Conservation (phyloP, 2,329 filamentous ascomycete species). For the Scedosporium minutisporum region DNA sequence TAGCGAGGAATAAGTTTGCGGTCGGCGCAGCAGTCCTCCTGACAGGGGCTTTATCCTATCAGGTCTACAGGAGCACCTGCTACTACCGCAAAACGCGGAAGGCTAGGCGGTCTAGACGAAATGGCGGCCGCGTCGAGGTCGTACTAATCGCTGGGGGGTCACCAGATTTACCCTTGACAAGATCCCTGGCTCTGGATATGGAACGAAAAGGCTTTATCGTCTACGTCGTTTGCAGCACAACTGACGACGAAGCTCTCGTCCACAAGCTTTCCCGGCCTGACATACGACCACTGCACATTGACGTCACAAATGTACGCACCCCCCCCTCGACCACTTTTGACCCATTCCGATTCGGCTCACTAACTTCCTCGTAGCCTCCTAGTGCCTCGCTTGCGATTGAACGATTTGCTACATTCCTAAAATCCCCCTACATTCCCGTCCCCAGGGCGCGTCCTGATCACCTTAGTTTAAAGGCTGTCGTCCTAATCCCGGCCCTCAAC, state of each 20-base stretch:
- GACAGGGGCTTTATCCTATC: slow-evolving; percentile 54
- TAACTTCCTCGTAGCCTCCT: slow-evolving; percentile 42
- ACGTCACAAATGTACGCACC: slow-evolving; percentile 64
- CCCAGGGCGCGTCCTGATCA: slow-evolving; percentile 67
- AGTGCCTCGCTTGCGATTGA: slow-evolving; percentile 60
- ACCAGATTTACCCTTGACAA: slow-evolving; percentile 72
- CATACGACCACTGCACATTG: slow-evolving; percentile 71
- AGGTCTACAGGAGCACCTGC: slow-evolving; percentile 38
- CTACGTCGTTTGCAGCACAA: slow-evolving; percentile 76
- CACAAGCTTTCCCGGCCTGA: slow-evolving; percentile 69
- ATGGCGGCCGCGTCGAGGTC: slow-evolving; percentile 81
- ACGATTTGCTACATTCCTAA: slow-evolving; percentile 61
- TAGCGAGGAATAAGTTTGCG: slow-evolving; percentile 61
- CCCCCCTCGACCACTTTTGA: background rate
- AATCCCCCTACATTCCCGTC: slow-evolving; percentile 65
- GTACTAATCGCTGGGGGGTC: slow-evolving; percentile 74
- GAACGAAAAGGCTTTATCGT: slow-evolving; percentile 90
- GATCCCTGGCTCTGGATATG: slow-evolving; percentile 73
- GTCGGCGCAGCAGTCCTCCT: slow-evolving; percentile 63
- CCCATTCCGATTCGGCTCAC: slow-evolving; percentile 6
- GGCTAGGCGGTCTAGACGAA: slow-evolving; percentile 61
- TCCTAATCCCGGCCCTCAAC: slow-evolving; percentile 72
- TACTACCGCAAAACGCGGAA: slow-evolving; percentile 59
- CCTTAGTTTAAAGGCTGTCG: slow-evolving; percentile 66
- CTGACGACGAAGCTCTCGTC: slow-evolving; percentile 75